Evolutionary conservation across 2,329 filamentous ascomycete species (phyloP), one percentile per base, ranked within the genome.

Genomic region (Ophiocordyceps polyrhachis-furcata): DNA sequence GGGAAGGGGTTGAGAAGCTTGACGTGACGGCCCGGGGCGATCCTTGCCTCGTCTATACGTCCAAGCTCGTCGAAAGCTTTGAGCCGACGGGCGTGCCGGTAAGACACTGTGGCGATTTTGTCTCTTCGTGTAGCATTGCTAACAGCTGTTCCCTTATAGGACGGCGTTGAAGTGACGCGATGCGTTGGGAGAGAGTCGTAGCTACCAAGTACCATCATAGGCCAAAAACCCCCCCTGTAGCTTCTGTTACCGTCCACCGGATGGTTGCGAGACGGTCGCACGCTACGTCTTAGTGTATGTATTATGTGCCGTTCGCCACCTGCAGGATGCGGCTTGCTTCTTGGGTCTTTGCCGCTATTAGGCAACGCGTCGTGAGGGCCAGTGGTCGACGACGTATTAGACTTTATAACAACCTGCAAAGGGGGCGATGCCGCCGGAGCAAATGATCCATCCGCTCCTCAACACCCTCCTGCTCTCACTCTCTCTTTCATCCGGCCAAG

Each of bases 81-180:
- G 79, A 83, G 58, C 78, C 80, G 1, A 79, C 76, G 8, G 79
- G 79, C 5, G 70, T 73, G 25, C 74, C 74, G 31, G 77, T 80
- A 62, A 66, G 74, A 60, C 31, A 49, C 49, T 12, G 9, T 11
- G n/a, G 4, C 35, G n/a, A 4, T 37, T 15, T n/a, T 15, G n/a
- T 15, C 35, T n/a, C 4, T 20, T 15, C 20, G 17, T n/a, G 14
- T 11, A 17, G 14, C 35, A 17, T 40, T 40, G 37, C 37, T 40
- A 12, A 12, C 11, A 12, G 17, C 8, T 20, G 15, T 20, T 9
- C 11, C 17, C n/a, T 13, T 5, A 4, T 44, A 81, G 76, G 79
- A 82, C 52, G 79, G 71, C 4, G 62, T 82, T n/a, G 79, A 82
- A 53, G 72, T 81, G 43, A 79, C 77, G 3, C 65, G 64, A 50